Evolutionary conservation across 179 eudicot genomes (phyloP).

Genomic region (Heliamphora pulchella): DNA sequence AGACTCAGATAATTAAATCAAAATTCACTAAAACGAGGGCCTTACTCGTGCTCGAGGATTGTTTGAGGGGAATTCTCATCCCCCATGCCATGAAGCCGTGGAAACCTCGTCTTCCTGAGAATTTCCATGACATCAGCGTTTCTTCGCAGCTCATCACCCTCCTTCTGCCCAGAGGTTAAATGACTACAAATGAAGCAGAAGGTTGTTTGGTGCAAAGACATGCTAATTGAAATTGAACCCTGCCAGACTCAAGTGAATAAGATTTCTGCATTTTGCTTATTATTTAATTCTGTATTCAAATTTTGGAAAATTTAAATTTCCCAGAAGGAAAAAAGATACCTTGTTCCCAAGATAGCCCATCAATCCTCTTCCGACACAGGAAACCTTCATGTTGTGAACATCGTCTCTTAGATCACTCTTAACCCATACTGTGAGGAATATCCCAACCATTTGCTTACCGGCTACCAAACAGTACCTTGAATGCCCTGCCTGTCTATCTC

Average conservation of each 20-base stretch:
- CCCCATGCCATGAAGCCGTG: constrained; percentile 45
- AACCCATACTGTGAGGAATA: constrained; percentile 87
- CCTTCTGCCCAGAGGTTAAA: constrained; percentile 89
- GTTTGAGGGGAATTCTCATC: constrained; percentile 74
- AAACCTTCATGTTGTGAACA: constrained; percentile 74
- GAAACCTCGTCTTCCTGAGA: constrained; percentile 83
- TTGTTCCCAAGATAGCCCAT: constrained; percentile 98
- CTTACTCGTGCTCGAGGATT: constrained; percentile 87
- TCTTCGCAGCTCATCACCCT: constrained; percentile 88
- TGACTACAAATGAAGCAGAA: constrained; percentile 95
- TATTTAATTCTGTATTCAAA: not conserved
- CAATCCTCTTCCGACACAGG: constrained; percentile 93
- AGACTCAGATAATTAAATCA: no score
- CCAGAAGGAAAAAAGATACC: constrained; percentile 30
- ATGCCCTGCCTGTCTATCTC: constrained; percentile 33
- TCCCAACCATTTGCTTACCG: constrained; percentile 95
- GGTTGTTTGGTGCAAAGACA: constrained; percentile 88
- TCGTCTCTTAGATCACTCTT: constrained; percentile 69
- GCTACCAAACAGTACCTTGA: constrained; percentile 73
- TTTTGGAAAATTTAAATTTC: not conserved
- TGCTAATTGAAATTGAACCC: constrained; percentile 95
- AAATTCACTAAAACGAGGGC: no score
- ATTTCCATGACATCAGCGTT: constrained; percentile 95
- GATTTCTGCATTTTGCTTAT: not conserved
- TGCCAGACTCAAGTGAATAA: constrained; percentile 26